Evolutionary conservation across 2,329 filamentous ascomycete genomes (phyloP).

Genomic region (Paracamarosporium sp.): DNA sequence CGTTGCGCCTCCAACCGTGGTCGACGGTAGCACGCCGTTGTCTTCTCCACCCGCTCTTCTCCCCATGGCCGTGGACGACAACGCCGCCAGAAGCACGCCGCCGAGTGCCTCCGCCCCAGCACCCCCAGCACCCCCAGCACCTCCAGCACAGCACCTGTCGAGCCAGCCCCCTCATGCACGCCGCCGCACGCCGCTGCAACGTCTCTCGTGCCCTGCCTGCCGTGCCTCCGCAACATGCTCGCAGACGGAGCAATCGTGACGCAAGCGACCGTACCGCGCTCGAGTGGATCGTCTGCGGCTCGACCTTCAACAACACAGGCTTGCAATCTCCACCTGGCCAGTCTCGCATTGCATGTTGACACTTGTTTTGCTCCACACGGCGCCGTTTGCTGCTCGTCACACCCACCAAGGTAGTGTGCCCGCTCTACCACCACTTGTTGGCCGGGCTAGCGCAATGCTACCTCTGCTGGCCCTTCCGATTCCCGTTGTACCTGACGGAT

Average conservation of each 20-base stretch:
- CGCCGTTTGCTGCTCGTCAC: constrained; percentile 12
- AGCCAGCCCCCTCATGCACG: not conserved
- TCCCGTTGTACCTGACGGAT: constrained; percentile 26
- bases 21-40: too few relatives aligned
- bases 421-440: not conserved
- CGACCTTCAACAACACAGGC: not conserved
- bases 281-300: not conserved
- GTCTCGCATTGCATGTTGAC: not conserved
- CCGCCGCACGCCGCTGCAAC: not conserved
- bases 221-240: not conserved
- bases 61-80: not conserved
- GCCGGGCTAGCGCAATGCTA: constrained; percentile 14
- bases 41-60: not conserved
- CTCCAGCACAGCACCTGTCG: too few relatives aligned
- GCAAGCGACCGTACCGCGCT: not conserved
- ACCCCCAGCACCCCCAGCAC: not conserved
- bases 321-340: not conserved
- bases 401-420: constrained; percentile 1
- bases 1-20: too few relatives aligned
- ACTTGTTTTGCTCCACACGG: not conserved
- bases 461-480: constrained; percentile 11
- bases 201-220: constrained; percentile 4
- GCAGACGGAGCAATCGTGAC: not conserved
- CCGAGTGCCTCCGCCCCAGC: not conserved
- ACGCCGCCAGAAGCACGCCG: not conserved